Conservation (phyloP, 2,329 filamentous ascomycete species). For the Bimuria novae-zelandiae region DNA sequence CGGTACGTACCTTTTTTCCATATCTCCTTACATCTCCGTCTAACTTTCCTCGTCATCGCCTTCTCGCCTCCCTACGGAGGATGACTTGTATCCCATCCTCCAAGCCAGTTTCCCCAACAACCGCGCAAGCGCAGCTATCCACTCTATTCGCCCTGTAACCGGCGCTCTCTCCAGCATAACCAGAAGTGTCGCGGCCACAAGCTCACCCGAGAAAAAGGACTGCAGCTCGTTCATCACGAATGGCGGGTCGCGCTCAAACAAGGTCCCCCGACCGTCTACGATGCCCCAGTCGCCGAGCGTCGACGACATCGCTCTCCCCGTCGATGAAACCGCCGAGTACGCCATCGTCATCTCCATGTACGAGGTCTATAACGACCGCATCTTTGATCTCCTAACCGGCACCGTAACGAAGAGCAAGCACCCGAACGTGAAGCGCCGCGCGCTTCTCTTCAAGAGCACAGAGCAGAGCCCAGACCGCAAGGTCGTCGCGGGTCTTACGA, state of each 20-base stretch:
- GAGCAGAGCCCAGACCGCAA: constrained; percentile 90
- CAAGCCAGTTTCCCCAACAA: constrained; percentile 19
- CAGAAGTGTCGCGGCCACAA: constrained; percentile 31
- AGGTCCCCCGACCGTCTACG: constrained; percentile 70
- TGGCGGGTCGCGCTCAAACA: constrained; percentile 58
- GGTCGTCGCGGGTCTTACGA: constrained; percentile 87
- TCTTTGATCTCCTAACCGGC: constrained; percentile 84
- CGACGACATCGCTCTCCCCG: constrained; percentile 67
- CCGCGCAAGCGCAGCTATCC: constrained; percentile 24
- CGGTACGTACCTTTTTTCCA: constrained; percentile 43
- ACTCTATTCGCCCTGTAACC: constrained; percentile 43
- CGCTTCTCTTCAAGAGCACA: constrained; percentile 88
- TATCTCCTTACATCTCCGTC: constrained; percentile 12
- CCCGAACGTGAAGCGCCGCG: constrained; percentile 65
- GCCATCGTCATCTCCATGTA: constrained; percentile 95
- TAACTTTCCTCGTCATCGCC: constrained; percentile 20
- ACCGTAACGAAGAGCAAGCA: constrained; percentile 61
- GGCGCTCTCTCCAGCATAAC: constrained; percentile 29
- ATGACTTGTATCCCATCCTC: constrained; percentile 29
- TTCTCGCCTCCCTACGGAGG: constrained; percentile 14
- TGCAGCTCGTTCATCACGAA: constrained; percentile 60
- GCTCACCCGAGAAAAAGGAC: constrained; percentile 53
- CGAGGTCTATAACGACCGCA: constrained; percentile 97
- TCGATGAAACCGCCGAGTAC: constrained; percentile 76
- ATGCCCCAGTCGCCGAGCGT: constrained; percentile 78